phyloP scores from a whole-genome alignment of 208 protist species.

The Leishmania tropica region DNA sequence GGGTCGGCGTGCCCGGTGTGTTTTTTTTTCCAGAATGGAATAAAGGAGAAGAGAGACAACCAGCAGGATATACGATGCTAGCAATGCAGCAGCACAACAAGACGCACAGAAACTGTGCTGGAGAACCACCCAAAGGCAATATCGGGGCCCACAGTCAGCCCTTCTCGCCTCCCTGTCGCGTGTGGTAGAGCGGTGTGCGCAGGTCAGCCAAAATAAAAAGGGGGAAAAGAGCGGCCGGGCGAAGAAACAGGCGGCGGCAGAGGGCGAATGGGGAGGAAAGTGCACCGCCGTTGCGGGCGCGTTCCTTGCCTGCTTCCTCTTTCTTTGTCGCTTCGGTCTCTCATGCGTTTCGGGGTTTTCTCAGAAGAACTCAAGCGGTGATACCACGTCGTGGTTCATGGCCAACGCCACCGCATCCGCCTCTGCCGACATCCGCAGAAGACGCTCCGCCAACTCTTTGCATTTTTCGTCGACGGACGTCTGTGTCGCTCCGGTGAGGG shows the following conservation, averaged over 20 bases:
- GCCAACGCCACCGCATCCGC: slow-evolving; percentile 9
- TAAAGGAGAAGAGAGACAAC: background rate
- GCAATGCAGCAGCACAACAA: background rate
- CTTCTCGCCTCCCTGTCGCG: too few relatives aligned
- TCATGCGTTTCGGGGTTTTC: background rate
- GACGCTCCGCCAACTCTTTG: slow-evolving; percentile 21
- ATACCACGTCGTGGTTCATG: slow-evolving; percentile 15
- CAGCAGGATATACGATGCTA: background rate
- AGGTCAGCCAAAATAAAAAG: background rate
- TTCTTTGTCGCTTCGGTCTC: background rate
- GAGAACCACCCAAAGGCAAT: background rate
- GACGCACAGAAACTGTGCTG: background rate
- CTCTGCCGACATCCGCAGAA: slow-evolving; percentile 19
- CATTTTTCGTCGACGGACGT: slow-evolving; percentile 5
- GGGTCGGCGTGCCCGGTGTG: background rate
- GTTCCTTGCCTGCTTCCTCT: background rate
- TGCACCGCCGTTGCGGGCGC: too few relatives aligned
- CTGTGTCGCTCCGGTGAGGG: background rate
- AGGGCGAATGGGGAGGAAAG: background rate
- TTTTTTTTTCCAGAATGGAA: background rate
- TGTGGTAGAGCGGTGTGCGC: background rate
- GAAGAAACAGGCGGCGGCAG: background rate
- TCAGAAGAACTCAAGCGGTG: slow-evolving; percentile 30
- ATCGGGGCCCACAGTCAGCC: background rate
- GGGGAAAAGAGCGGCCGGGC: background rate